Evolutionary conservation across 202 grass and related monocot genomes (phyloP).

Genomic region (Bolboschoenoplectus hybrid): DNA sequence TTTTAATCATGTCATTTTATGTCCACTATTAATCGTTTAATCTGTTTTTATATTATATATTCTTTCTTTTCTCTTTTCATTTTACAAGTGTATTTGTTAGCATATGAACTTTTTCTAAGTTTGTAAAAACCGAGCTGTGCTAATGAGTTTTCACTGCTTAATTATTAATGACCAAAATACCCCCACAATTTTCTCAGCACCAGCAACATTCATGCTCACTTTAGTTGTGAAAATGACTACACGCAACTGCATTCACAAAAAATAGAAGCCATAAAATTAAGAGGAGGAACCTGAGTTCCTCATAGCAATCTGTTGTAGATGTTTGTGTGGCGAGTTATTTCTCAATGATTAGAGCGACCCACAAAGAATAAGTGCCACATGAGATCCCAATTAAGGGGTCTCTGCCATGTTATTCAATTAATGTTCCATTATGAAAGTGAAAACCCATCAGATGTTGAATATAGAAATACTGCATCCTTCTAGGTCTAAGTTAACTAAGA

Average conservation of each 20-base stretch:
- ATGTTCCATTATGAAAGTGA: not conserved
- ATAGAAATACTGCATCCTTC: constrained; percentile 10
- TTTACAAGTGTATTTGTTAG: too few relatives aligned
- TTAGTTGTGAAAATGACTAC: not conserved
- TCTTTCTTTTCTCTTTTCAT: too few relatives aligned
- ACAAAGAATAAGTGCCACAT: not conserved
- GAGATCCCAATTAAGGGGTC: not conserved
- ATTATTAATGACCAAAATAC: too few relatives aligned
- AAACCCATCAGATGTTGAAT: not conserved
- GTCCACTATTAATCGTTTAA: too few relatives aligned
- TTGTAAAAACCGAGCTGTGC: too few relatives aligned
- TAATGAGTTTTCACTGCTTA: too few relatives aligned
- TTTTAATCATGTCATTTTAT: too few relatives aligned
- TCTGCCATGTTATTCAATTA: not conserved
- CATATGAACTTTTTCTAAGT: too few relatives aligned
- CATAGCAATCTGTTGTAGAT: not conserved
- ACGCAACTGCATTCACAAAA: not conserved
- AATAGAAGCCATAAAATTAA: not conserved
- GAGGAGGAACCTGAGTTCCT: not conserved
- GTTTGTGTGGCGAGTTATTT: not conserved
- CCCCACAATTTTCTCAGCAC: not conserved
- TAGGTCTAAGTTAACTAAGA: not conserved
- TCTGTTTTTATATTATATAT: too few relatives aligned
- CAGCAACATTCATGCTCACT: not conserved
- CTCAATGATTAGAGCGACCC: too few relatives aligned